These are phyloP conservation scores for Jatropha curcas DNA, from an alignment of 345 rosid species.

Conservation along the genomic window DNA sequence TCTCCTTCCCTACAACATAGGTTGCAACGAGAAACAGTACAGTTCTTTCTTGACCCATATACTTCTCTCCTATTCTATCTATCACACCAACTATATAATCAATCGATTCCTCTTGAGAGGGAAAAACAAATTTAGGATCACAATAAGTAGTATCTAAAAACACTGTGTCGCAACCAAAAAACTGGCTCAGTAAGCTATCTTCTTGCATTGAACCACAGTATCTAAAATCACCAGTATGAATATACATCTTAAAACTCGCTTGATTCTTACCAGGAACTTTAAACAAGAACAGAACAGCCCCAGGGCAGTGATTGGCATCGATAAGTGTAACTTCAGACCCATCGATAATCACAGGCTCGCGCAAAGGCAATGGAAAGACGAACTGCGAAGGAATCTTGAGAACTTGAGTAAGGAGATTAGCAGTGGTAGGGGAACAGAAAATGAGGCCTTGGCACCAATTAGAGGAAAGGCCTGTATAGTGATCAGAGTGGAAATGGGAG, in stretches of 20 bases:
- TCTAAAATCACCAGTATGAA: conserved; percentile 89
- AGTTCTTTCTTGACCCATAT: conserved; percentile 22
- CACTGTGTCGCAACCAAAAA: conserved; percentile 70
- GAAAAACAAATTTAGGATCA: conserved; percentile 73
- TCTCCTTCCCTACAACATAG: conserved; percentile 87
- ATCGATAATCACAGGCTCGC: conserved; percentile 45
- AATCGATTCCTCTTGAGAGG: conserved; percentile 69
- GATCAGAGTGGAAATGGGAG: conserved; percentile 93
- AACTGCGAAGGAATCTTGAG: conserved; percentile 57
- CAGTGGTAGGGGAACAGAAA: conserved; percentile 68
- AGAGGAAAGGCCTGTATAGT: conserved; percentile 69
- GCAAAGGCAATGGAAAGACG: conserved; percentile 51
- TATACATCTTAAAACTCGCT: conserved; percentile 43
- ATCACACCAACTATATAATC: conserved; percentile 63
- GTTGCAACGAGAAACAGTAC: conserved; percentile 90
- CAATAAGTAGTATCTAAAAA: conserved; percentile 89
- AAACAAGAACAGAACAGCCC: conserved; percentile 83
- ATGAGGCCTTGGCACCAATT: conserved; percentile 78
- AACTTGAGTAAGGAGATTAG: conserved; percentile 53
- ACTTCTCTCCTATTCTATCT: conserved; percentile 47
- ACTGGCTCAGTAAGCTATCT: conserved; percentile 44
- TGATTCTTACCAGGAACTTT: conserved; percentile 40
- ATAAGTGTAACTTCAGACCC: conserved; percentile 62
- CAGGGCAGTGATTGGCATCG: conserved; percentile 92
- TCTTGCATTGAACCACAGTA: conserved; percentile 52